Conservation (phyloP, 345 rosid species). For the Excoecaria agallocha region DNA sequence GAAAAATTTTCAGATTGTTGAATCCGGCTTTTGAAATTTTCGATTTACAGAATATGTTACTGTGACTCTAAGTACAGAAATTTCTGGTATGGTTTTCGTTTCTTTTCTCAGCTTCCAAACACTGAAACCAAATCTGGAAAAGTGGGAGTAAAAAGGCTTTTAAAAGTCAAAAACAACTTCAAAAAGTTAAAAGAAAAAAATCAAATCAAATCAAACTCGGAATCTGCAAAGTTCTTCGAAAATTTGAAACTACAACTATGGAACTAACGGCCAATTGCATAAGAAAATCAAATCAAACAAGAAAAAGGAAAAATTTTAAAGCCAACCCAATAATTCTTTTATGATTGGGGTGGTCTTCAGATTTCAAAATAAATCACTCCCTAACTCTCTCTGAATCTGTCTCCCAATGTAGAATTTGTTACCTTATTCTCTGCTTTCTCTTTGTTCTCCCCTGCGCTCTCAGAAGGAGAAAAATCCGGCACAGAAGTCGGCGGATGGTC, state of each 20-base stretch:
- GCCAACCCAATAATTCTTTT: conserved; percentile 24
- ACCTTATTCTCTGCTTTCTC: conserved; percentile 48
- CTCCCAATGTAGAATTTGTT: conserved; percentile 3
- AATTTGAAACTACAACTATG: background rate
- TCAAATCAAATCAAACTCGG: background rate
- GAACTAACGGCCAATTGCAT: background rate
- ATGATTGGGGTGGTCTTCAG: conserved; percentile 22
- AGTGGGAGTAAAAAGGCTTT: conserved; percentile 3
- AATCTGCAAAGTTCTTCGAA: background rate
- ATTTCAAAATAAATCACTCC: conserved; percentile 11
- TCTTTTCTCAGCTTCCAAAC: conserved; percentile 16
- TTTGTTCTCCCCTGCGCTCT: conserved; percentile 19
- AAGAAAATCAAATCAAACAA: conserved; percentile 6
- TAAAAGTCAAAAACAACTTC: background rate
- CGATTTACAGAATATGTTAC: background rate
- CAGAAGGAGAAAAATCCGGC: conserved; percentile 14
- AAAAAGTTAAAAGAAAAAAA: background rate
- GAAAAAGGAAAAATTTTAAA: conserved; percentile 7
- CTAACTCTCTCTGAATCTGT: background rate
- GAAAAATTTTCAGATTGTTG: background rate
- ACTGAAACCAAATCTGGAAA: conserved; percentile 14
- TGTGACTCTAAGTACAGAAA: background rate
- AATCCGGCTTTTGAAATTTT: background rate
- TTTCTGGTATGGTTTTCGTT: background rate
- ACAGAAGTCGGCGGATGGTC: conserved; percentile 20